Percentiles rank a stretch among this genome's conserved stretches.
These are phyloP conservation scores for Ophiocordyceps camponoti-leonardi DNA, from an alignment of 2,329 filamentous ascomycete species.

Conservation along the genomic window DNA sequence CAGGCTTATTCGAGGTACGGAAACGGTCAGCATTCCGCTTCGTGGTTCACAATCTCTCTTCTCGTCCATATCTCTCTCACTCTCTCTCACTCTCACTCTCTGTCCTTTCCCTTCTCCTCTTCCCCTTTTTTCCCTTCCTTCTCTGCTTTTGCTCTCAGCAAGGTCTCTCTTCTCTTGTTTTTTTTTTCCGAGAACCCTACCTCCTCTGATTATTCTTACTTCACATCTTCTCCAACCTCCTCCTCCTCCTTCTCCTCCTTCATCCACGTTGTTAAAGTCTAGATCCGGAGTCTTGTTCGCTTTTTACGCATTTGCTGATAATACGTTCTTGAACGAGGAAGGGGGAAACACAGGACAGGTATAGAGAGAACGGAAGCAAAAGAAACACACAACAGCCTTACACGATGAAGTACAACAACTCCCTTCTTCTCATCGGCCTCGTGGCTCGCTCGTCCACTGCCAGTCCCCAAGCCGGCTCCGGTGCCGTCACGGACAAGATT, in stretches of 20 bases:
- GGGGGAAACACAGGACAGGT: too few relatives aligned
- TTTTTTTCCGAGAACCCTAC: not conserved
- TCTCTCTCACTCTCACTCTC: too few relatives aligned
- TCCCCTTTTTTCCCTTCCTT: too few relatives aligned
- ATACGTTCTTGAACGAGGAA: too few relatives aligned
- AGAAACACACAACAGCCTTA: too few relatives aligned
- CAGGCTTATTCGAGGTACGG: not conserved
- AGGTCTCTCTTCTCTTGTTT: too few relatives aligned
- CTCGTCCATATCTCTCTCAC: too few relatives aligned
- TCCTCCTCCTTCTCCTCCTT: not conserved
- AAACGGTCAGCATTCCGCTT: not conserved
- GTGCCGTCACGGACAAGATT: not conserved
- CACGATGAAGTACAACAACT: not conserved
- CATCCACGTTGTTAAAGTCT: not conserved
- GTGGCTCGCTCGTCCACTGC: not conserved
- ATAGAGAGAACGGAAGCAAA: too few relatives aligned
- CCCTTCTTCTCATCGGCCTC: not conserved
- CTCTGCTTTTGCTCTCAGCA: too few relatives aligned
- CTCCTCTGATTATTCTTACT: not conserved
- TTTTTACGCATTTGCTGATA: not conserved
- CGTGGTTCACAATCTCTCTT: not conserved
- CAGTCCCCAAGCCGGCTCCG: not conserved
- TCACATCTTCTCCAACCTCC: too few relatives aligned
- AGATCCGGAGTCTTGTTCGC: not conserved
- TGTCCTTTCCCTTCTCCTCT: too few relatives aligned